Evolutionary conservation across 2,329 filamentous ascomycete species (phyloP).

Genomic region (Septoria petroselini): DNA sequence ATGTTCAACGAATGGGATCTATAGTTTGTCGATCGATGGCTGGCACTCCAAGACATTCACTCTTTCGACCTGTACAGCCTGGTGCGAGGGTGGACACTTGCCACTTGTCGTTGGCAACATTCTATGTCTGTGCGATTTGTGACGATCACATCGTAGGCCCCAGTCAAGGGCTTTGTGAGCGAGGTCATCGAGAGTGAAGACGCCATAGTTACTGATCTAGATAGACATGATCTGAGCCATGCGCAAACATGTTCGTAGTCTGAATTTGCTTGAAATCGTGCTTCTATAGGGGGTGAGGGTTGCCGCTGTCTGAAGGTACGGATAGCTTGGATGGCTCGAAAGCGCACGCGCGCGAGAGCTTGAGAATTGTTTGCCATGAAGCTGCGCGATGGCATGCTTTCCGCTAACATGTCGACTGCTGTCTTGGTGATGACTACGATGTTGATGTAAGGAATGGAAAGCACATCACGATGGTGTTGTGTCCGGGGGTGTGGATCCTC

Average conservation of each 20-base stretch:
- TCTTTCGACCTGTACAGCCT: constrained; percentile 15
- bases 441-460: background rate
- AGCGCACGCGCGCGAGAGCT: constrained; percentile 34
- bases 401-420: too few relatives aligned
- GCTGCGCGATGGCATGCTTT: constrained; percentile 13
- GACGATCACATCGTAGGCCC: constrained; percentile 6
- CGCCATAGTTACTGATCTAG: too few relatives aligned
- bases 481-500: background rate
- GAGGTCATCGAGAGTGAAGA: constrained; percentile 13
- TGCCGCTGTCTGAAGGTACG: constrained; percentile 42
- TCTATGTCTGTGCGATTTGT: constrained; percentile 12
- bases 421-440: constrained; percentile 2
- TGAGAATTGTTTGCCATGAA: constrained; percentile 18
- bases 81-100: constrained; percentile 19
- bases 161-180: constrained; percentile 6
- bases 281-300: constrained; percentile 9
- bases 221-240: constrained; percentile 20
- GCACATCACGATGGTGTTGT: too few relatives aligned
- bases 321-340: constrained; percentile 41
- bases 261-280: constrained; percentile 22
- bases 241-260: constrained; percentile 27
- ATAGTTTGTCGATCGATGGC: constrained; percentile 30
- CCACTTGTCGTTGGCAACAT: constrained; percentile 4
- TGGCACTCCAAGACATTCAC: too few relatives aligned
- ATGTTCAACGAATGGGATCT: constrained; percentile 50